A percentile compares a stretch with the other conserved stretches of the same genome.
Evolutionary conservation across 2,329 filamentous ascomycete genomes (phyloP).

Genomic region (Fusarium austroafricanum): DNA sequence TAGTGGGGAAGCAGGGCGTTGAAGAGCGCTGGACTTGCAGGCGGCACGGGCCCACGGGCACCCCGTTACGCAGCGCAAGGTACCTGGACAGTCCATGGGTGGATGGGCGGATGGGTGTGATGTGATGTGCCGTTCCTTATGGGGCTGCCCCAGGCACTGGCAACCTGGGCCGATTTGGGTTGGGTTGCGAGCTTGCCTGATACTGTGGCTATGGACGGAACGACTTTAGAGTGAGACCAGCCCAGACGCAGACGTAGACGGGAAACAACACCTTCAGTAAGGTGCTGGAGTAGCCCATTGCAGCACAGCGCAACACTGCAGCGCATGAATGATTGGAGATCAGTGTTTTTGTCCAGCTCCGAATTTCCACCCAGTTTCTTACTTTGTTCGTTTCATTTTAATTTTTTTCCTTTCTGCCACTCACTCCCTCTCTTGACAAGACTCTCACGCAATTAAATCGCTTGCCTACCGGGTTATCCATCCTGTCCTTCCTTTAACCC

Average conservation of each 20-base stretch:
- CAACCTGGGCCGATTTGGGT: conserved; percentile 2
- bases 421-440: conserved; percentile 21
- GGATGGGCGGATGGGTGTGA: background rate
- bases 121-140: conserved; percentile 4
- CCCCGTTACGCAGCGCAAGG: conserved; percentile 14
- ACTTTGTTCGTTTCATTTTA: background rate
- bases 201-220: too few relatives aligned
- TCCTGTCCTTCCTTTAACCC: conserved; percentile 34
- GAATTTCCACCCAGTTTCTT: conserved; percentile 33
- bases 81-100: background rate
- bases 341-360: conserved; percentile 29
- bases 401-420: conserved; percentile 5
- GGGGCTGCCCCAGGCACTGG: conserved; percentile 2
- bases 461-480: conserved; percentile 25
- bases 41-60: conserved; percentile 23
- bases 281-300: too few relatives aligned
- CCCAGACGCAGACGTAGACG: too few relatives aligned
- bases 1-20: conserved; percentile 38
- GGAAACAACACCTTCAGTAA: too few relatives aligned
- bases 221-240: conserved; percentile 14
- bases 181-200: conserved; percentile 33
- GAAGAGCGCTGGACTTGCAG: conserved; percentile 34
- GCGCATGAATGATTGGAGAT: conserved; percentile 41
- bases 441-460: conserved; percentile 19
- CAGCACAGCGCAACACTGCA: background rate